phyloP scores from a whole-genome alignment of 306 rosid genomes.

The Vigna angularis region DNA sequence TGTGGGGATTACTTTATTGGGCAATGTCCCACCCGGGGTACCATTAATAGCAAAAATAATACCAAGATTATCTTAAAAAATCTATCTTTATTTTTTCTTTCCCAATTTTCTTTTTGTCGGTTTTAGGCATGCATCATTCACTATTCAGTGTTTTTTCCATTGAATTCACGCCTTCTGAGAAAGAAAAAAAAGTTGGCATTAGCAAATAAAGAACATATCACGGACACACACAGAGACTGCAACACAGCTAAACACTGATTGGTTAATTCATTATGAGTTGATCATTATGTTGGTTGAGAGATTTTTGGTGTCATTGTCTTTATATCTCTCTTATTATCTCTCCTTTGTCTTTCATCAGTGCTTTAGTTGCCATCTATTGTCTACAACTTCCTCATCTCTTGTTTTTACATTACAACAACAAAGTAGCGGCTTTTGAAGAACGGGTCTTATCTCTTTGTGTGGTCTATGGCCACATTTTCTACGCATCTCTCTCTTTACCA shows the following conservation, averaged over 20 bases:
- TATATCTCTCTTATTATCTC: not conserved
- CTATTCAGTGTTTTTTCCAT: not conserved
- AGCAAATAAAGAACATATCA: not conserved
- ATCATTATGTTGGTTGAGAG: not conserved
- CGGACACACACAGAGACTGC: not conserved
- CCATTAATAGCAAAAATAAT: not conserved
- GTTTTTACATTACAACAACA: not conserved
- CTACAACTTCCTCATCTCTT: constrained; percentile 20
- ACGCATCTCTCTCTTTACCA: constrained; percentile 19
- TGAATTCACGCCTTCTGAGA: not conserved
- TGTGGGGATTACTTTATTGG: not conserved
- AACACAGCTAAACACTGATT: not conserved
- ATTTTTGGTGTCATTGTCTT: not conserved
- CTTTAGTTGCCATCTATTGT: not conserved
- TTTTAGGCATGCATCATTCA: not conserved
- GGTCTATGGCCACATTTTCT: constrained; percentile 22
- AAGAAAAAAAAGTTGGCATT: not conserved
- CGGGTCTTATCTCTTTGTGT: constrained; percentile 14
- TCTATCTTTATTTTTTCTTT: not conserved
- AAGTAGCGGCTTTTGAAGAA: constrained; percentile 13
- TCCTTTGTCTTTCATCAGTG: not conserved
- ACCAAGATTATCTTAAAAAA: too few relatives aligned
- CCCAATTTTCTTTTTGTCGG: too few relatives aligned
- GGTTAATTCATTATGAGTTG: not conserved
- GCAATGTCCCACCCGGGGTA: not conserved